These are phyloP conservation scores for Cladosporium sp. DNA, from an alignment of 2,329 filamentous ascomycete species.

Conservation along the genomic window DNA sequence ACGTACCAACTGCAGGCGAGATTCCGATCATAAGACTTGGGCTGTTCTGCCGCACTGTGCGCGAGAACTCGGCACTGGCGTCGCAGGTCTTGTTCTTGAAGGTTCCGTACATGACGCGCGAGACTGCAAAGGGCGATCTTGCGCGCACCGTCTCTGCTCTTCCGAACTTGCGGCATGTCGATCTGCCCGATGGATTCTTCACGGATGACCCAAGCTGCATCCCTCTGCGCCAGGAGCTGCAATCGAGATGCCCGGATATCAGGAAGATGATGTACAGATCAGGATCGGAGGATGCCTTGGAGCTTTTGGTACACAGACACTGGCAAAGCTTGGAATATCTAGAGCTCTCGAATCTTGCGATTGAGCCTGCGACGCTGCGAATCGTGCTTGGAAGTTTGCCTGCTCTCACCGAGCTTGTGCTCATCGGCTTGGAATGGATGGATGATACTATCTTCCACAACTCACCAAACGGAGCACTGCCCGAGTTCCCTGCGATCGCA, in stretches of 20 bases:
- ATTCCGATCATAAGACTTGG: conserved; percentile 70
- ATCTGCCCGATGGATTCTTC: conserved; percentile 84
- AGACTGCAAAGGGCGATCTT: conserved; percentile 77
- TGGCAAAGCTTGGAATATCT: conserved; percentile 71
- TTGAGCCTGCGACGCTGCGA: conserved; percentile 68
- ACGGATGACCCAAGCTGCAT: conserved; percentile 71
- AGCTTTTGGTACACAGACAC: conserved; percentile 60
- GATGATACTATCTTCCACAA: conserved; percentile 72
- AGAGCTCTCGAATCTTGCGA: conserved; percentile 62
- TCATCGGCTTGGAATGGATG: conserved; percentile 65
- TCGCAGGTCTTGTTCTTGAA: conserved; percentile 73
- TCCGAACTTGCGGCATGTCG: conserved; percentile 81
- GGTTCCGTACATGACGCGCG: conserved; percentile 89
- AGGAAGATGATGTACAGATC: conserved; percentile 82
- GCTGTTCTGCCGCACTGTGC: conserved; percentile 75
- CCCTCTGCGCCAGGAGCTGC: conserved; percentile 75
- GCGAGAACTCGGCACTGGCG: conserved; percentile 69
- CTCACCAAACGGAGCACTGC: conserved; percentile 54
- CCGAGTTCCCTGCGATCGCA: conserved; percentile 69
- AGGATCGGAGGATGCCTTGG: conserved; percentile 74
- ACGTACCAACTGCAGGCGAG: conserved; percentile 75
- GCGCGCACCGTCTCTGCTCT: conserved; percentile 81
- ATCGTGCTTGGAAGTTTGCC: conserved; percentile 65
- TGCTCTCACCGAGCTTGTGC: conserved; percentile 67
- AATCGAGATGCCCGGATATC: conserved; percentile 76